Conservation (phyloP, 257 asterid species). For the Ballota nigra region DNA sequence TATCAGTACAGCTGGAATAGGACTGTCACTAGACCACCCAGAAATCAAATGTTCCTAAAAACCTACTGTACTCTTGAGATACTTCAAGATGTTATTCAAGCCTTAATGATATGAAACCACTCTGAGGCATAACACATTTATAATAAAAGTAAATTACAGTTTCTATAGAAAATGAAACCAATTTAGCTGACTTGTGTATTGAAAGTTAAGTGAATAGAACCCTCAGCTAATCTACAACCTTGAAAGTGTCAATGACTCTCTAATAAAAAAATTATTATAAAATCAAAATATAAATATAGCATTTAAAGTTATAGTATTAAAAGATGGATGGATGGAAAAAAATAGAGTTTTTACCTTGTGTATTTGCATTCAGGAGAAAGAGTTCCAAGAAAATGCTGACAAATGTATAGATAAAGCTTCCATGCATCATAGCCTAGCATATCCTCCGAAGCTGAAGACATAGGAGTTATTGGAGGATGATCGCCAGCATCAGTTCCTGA, state of each 20-base stretch:
- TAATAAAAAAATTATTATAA: not conserved
- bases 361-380: slow-evolving; percentile 85
- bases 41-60: not conserved
- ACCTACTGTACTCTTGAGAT: not conserved
- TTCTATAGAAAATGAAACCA: not conserved
- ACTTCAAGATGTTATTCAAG: not conserved
- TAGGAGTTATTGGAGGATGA: slow-evolving; percentile 96
- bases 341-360: slow-evolving; percentile 43
- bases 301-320: not conserved
- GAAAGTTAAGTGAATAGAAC: not conserved
- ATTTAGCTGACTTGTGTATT: not conserved
- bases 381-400: slow-evolving; percentile 88
- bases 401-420: slow-evolving; percentile 77
- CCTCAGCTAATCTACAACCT: not conserved
- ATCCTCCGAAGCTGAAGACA: slow-evolving; percentile 81
- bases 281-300: slow-evolving; percentile 1
- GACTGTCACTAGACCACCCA: not conserved
- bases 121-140: not conserved
- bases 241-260: not conserved
- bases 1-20: not conserved
- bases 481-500: slow-evolving; percentile 88
- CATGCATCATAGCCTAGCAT: slow-evolving; percentile 76
- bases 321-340: slow-evolving; percentile 6
- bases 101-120: not conserved
- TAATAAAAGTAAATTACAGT: not conserved